Evolutionary conservation across 257 asterid species (phyloP), one percentile per base, ranked within the genome.

Genomic region (Solanum sejunctum): DNA sequence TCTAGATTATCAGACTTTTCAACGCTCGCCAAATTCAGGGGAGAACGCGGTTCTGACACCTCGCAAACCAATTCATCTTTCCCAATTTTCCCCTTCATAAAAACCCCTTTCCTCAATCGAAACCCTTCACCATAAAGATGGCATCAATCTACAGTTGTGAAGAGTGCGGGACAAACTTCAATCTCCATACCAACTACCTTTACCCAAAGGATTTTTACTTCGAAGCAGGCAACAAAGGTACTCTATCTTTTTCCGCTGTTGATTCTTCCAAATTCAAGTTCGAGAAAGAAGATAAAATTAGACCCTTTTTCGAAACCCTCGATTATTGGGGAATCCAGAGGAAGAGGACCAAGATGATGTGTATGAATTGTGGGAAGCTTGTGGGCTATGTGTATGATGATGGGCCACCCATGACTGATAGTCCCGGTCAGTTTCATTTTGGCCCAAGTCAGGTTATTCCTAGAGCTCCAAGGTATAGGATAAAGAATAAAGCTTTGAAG

Each of bases 241-340:
- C 93, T 81, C 88, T 92, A 61, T 95, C 98, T 16, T 96, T 96
- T 89, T 87, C 97, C 77, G 83, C 87, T 84, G 87, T 96, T 10
- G 99, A 96, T 83, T 83, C 94, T 39, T 84, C 98, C 85, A 93
- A 92, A 77, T 92, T 96, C 94, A 88, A 89, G 70, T 93, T 92
- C 87, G 91, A 93, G 87, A 93, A 91, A 81, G 97, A 96, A 71
- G 96, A 92, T 85, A 93, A 89, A 86, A 89, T 96, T 87, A 81
- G 90, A 13, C 98, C 98, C 45, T 96, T 96, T 56, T 93, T 94
- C 91, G 98, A 96, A 86, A 94, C 98, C 10, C 12, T 96, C 0
- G 91, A 96, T 82, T 96, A 96, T 54, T 96, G 99, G 99, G 98
- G 98, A 2, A 93, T 96, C 55, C 99, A 96, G 20, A 89, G 98